Percentiles rank a stretch among this genome's conserved stretches.
These are phyloP conservation scores for Glonium stellatum DNA, from an alignment of 495 filamentous ascomycete genomes.

Conservation along the genomic window DNA sequence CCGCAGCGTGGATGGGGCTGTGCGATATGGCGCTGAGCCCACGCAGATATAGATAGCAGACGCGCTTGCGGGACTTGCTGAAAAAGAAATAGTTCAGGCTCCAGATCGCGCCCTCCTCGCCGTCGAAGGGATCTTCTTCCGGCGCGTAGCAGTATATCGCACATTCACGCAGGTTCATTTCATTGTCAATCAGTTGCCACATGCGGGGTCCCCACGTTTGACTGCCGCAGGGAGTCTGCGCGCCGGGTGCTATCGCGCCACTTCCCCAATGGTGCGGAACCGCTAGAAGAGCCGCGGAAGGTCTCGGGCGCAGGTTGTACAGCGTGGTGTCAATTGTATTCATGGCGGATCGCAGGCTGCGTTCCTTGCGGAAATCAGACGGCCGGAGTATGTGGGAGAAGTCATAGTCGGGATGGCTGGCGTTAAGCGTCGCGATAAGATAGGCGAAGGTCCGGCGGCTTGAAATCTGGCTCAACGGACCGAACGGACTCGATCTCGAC, in stretches of 20 bases:
- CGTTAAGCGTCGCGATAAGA: conserved; percentile 94
- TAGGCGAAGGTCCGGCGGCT: conserved; percentile 92
- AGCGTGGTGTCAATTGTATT: conserved; percentile 76
- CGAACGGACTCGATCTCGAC: conserved; percentile 81
- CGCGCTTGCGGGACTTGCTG: conserved; percentile 85
- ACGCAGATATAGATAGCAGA: conserved; percentile 86
- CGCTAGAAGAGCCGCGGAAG: conserved; percentile 24
- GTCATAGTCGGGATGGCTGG: conserved; percentile 94
- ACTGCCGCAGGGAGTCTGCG: conserved; percentile 33
- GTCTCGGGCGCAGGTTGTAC: conserved; percentile 68
- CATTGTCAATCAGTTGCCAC: conserved; percentile 85
- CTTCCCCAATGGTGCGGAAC: conserved; percentile 23
- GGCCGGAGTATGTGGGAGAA: conserved; percentile 86
- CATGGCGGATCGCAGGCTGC: conserved; percentile 68
- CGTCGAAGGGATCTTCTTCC: conserved; percentile 73
- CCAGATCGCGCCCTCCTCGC: conserved; percentile 91
- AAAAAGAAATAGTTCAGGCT: conserved; percentile 96
- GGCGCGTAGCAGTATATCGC: conserved; percentile 79
- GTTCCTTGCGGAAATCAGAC: conserved; percentile 76
- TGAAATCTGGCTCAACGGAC: conserved; percentile 73
- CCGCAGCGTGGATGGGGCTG: conserved; percentile 41
- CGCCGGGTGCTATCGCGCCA: conserved; percentile 21
- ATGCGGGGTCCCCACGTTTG: conserved; percentile 72
- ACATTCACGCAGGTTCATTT: conserved; percentile 84
- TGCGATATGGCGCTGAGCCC: conserved; percentile 78